phyloP scores from a whole-genome alignment of 2,329 filamentous ascomycete genomes.

The Stachybotrys echinatus region DNA sequence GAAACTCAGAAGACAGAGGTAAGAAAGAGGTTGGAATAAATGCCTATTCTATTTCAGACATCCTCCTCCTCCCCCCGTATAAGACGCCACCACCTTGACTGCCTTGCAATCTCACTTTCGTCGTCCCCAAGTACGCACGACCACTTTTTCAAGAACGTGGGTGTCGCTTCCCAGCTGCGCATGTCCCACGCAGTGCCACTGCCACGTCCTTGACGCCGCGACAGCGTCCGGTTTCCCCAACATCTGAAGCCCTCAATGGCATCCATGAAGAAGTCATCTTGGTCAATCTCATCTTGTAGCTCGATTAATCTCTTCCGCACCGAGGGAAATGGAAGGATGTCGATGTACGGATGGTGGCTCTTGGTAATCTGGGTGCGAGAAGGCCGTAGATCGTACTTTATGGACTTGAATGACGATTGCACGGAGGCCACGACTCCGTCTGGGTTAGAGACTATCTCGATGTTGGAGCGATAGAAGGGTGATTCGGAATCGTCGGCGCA shows the following conservation, averaged over 20 bases:
- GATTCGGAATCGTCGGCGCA: conserved; percentile 17
- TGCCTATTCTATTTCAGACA: neutral
- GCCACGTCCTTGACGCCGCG: conserved; percentile 11
- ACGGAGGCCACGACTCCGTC: conserved; percentile 11
- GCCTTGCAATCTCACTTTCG: conserved; percentile 20
- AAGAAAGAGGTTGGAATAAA: neutral
- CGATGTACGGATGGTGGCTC: conserved; percentile 20
- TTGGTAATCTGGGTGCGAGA: conserved; percentile 15
- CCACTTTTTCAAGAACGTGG: conserved; percentile 21
- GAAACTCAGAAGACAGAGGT: no score
- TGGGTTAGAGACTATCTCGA: conserved; percentile 5
- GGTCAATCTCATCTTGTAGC: conserved; percentile 13
- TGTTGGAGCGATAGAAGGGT: conserved; percentile 14
- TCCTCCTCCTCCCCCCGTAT: conserved; percentile 15
- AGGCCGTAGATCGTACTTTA: conserved; percentile 20
- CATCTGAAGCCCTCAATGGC: conserved; percentile 20
- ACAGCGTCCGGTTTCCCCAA: conserved; percentile 14
- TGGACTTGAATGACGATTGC: conserved; percentile 11
- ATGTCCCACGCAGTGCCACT: conserved; percentile 18
- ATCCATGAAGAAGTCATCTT: conserved; percentile 23
- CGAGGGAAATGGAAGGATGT: conserved; percentile 17
- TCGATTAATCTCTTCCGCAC: conserved; percentile 19
- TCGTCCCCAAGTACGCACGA: conserved; percentile 18
- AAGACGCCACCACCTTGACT: conserved; percentile 21
- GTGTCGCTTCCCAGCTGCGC: conserved; percentile 22